Evolutionary conservation across 768 basidiomycete species (phyloP), one percentile per base, ranked within the genome.

Genomic region (Exidia glandulosa): DNA sequence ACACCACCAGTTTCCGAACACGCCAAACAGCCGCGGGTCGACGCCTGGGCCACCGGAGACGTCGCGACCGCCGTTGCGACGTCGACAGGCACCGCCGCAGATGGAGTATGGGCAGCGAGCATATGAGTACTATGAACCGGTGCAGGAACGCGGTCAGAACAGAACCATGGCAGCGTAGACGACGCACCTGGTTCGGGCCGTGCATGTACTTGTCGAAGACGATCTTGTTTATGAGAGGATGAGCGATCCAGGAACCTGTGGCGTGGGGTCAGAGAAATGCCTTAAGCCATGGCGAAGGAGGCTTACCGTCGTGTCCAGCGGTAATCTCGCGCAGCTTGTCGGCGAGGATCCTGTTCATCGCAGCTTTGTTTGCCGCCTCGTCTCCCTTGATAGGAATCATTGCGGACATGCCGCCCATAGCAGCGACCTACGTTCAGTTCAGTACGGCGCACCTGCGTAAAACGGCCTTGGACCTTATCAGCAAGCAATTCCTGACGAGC

Each of bases 351-450:
- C 98, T 98, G 64, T 79, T 79, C 93, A 97, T 98, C 13, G 94
- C 96, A 19, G 82, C 70, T 57, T 94, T 88, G 75, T 99, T 98
- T 57, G 93, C 94, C 65, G 85, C 83, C 29, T 84, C 78, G 69
- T 99, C 93, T 69, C 92, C 85, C 78, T 93, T 98, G 80, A 99
- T 96, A 19, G 95, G 96, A 68, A 99, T 98, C 70, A 96, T 94
- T 19, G 96, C 96, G 32, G 95, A 94, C 96, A 99, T 99, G 65
- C 96, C 96, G 63, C 96, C 96, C 88, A 99, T 97, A 9, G 96
- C 96, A 5, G 96, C 96, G 27, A 99, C 96, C 66, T 95, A n/a
- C n/a, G n/a, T n/a, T n/a, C n/a, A n/a, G n/a, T n/a, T n/a, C n/a
- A n/a, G n/a, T n/a, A n/a, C n/a, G n/a, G n/a, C n/a, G n/a, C n/a